Evolutionary conservation across 1,284 basidiomycete species (phyloP).

Genomic region (Vanrija humicola): DNA sequence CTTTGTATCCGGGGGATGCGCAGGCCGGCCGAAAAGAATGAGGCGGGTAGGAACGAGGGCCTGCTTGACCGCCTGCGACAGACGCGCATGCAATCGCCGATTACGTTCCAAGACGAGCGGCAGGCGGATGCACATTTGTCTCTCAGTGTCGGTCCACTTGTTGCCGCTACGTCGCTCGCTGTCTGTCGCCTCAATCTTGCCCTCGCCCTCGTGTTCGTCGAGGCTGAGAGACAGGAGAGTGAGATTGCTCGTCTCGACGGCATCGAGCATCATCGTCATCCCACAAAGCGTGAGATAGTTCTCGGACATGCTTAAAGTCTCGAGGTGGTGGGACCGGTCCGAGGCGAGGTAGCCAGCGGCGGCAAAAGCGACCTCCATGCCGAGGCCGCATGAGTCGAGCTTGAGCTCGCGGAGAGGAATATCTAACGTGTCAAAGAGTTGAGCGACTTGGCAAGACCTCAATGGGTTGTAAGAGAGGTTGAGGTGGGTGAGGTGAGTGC

Average conservation of each 20-base stretch:
- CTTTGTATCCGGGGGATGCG: background rate
- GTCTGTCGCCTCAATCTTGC: too few relatives aligned
- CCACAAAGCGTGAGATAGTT: constrained; percentile 32
- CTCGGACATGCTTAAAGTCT: constrained; percentile 6
- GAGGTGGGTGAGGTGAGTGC: background rate
- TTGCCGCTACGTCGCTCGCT: too few relatives aligned
- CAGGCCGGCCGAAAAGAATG: constrained; percentile 28
- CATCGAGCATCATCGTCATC: constrained; percentile 32
- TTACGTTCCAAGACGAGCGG: background rate
- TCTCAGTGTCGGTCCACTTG: constrained; percentile 9
- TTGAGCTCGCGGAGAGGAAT: constrained; percentile 35
- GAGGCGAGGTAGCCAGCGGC: too few relatives aligned
- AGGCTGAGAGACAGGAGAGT: constrained; percentile 29
- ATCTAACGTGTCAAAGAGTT: constrained; percentile 28
- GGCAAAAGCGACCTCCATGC: too few relatives aligned
- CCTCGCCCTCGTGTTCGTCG: constrained; percentile 6
- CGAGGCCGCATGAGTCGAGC: too few relatives aligned
- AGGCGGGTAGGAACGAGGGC: constrained; percentile 29
- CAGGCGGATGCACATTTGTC: background rate
- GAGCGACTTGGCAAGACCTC: constrained; percentile 16
- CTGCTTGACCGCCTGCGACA: too few relatives aligned
- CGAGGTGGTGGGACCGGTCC: too few relatives aligned
- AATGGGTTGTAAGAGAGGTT: background rate
- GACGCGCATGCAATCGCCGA: background rate
- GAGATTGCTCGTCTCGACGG: constrained; percentile 31